Percentiles rank a stretch among this genome's conserved stretches.
phyloP scores from a whole-genome alignment of 108 stramenopile genomes.

The Nitzschia inconspicua region DNA sequence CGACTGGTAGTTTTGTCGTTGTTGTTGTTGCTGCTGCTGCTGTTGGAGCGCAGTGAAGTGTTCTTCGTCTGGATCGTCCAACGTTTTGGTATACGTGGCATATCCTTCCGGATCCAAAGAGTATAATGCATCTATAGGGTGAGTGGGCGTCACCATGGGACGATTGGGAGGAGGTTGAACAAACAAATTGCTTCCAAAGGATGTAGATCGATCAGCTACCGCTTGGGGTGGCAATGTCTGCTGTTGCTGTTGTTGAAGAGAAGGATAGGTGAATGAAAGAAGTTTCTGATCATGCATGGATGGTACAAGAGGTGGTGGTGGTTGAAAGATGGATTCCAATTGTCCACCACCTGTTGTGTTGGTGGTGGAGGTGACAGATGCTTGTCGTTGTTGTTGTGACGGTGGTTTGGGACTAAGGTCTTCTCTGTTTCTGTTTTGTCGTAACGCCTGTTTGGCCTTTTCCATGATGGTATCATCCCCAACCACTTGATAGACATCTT shows the following conservation, averaged over 20 bases:
- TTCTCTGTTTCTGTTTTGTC: conserved; percentile 41
- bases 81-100: conserved; percentile 7
- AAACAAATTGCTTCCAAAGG: too few relatives aligned
- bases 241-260: not conserved
- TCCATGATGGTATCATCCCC: conserved; percentile 59
- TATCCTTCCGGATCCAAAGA: conserved; percentile 9
- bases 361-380: not conserved
- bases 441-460: conserved; percentile 65
- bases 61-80: conserved; percentile 11
- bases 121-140: too few relatives aligned
- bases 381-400: not conserved
- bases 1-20: not conserved
- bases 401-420: not conserved
- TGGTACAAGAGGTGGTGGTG: too few relatives aligned
- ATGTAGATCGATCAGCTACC: too few relatives aligned
- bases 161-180: too few relatives aligned
- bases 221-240: too few relatives aligned
- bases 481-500: conserved; percentile 39
- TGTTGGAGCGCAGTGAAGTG: not conserved
- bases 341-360: too few relatives aligned
- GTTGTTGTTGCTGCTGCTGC: not conserved
- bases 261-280: not conserved
- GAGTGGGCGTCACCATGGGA: too few relatives aligned
- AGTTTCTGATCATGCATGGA: too few relatives aligned
- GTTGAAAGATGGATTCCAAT: too few relatives aligned